Percentiles rank a stretch among this genome's conserved stretches.
phyloP scores from a whole-genome alignment of 257 asterid genomes.

The Solanum pinnatisectum region DNA sequence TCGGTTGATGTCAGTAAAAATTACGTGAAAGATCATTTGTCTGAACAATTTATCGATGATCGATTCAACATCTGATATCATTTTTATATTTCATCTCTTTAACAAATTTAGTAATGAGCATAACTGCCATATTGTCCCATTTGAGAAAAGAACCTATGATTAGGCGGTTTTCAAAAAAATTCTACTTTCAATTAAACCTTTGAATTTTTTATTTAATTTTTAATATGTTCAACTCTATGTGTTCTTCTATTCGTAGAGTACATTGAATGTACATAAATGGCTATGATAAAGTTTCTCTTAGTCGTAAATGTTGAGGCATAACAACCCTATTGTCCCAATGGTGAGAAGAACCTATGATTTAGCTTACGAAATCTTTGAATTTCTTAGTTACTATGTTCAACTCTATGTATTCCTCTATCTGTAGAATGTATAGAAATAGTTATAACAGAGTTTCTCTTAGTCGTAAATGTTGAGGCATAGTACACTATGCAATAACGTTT shows the following conservation, averaged over 20 bases:
- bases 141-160: no score
- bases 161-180: not conserved
- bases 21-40: not conserved
- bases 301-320: not conserved
- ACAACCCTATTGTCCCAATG: not conserved
- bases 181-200: not conserved
- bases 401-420: not conserved
- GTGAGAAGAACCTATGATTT: not conserved
- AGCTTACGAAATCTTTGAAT: not conserved
- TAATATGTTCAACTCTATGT: no score
- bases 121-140: no score
- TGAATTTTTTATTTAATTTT: not conserved
- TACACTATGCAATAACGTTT: not conserved
- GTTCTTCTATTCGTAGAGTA: not conserved
- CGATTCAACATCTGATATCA: not conserved
- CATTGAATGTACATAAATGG: fast-evolving
- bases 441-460: not conserved
- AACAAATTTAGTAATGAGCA: no score
- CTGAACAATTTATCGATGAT: not conserved
- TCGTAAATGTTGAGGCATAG: not conserved
- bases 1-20: not conserved
- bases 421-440: not conserved
- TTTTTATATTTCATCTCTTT: not conserved
- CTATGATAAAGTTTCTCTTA: not conserved
- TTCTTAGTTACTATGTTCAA: not conserved